Percentiles rank a stretch among this genome's conserved stretches.
These are phyloP conservation scores for Phaeosphaeriaceae sp. DNA, from an alignment of 2,329 filamentous ascomycete genomes.

Conservation along the genomic window DNA sequence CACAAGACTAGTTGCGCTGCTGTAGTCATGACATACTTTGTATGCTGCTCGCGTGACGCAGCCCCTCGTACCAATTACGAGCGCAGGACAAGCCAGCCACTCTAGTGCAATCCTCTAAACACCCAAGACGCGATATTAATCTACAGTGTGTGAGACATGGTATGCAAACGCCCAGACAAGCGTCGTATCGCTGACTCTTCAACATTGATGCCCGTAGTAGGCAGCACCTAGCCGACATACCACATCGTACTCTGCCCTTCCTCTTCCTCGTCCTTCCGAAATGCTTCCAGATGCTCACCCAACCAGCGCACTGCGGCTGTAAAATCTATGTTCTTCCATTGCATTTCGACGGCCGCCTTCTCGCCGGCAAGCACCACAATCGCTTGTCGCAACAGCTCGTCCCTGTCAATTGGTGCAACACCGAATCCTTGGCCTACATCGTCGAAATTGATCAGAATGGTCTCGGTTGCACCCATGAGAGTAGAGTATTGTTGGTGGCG, in stretches of 20 bases:
- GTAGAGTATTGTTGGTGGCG: constrained; percentile 43
- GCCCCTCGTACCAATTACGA: not conserved
- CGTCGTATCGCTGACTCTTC: not conserved
- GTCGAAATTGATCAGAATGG: constrained; percentile 39
- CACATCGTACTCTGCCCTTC: constrained; percentile 34
- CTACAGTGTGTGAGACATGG: not conserved
- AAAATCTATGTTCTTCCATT: constrained; percentile 41
- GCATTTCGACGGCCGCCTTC: constrained; percentile 40
- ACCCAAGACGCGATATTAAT: not conserved
- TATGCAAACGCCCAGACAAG: not conserved
- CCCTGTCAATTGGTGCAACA: constrained; percentile 28
- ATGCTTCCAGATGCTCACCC: constrained; percentile 33
- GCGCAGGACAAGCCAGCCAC: not conserved
- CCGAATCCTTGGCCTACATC: constrained; percentile 36
- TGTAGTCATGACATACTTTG: not conserved
- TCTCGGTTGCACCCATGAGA: constrained; percentile 42
- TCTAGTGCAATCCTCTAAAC: not conserved
- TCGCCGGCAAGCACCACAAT: constrained; percentile 42
- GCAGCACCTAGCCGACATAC: constrained; percentile 27
- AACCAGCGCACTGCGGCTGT: constrained; percentile 38
- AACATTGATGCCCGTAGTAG: not conserved
- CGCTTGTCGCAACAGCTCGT: constrained; percentile 43
- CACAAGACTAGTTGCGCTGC: not conserved
- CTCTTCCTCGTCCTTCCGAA: constrained; percentile 36
- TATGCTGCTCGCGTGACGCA: not conserved